Evolutionary conservation across 2,329 filamentous ascomycete species (phyloP).

Genomic region (Septoria linicola): DNA sequence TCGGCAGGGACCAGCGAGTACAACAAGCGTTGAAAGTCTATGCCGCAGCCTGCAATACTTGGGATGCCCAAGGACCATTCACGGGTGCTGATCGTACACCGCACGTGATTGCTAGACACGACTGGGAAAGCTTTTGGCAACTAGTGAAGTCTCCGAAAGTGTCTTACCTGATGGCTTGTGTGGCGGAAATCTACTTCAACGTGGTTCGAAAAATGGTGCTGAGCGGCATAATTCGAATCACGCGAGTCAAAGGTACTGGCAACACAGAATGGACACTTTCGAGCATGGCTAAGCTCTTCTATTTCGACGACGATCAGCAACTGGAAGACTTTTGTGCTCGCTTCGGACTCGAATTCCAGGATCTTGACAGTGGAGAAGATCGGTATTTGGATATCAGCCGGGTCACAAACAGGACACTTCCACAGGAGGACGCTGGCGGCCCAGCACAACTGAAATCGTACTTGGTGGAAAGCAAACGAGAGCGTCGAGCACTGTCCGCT

Average conservation of each 20-base stretch:
- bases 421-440: slow-evolving; percentile 36
- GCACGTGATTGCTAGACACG: slow-evolving; percentile 57
- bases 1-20: slow-evolving; percentile 54
- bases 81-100: slow-evolving; percentile 44
- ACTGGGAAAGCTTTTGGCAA: slow-evolving; percentile 59
- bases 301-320: slow-evolving; percentile 57
- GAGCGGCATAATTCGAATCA: slow-evolving; percentile 40
- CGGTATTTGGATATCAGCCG: slow-evolving; percentile 55
- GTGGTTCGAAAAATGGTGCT: slow-evolving; percentile 57
- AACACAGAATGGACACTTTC: slow-evolving; percentile 58
- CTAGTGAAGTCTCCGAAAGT: slow-evolving; percentile 55
- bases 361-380: slow-evolving; percentile 42
- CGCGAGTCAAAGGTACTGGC: slow-evolving; percentile 15
- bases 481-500: slow-evolving; percentile 55
- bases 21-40: slow-evolving; percentile 58
- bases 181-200: slow-evolving; percentile 63
- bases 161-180: slow-evolving; percentile 64
- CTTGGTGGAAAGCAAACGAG: slow-evolving; percentile 59
- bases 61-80: slow-evolving; percentile 53
- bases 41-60: slow-evolving; percentile 55
- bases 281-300: slow-evolving; percentile 52
- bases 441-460: slow-evolving; percentile 41
- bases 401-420: slow-evolving; percentile 39
- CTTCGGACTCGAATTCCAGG: slow-evolving; percentile 53
- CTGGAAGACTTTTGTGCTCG: slow-evolving; percentile 54